Evolutionary conservation across 352 stramenopile genomes (phyloP).

Genomic region (Thalassiosira sp.): DNA sequence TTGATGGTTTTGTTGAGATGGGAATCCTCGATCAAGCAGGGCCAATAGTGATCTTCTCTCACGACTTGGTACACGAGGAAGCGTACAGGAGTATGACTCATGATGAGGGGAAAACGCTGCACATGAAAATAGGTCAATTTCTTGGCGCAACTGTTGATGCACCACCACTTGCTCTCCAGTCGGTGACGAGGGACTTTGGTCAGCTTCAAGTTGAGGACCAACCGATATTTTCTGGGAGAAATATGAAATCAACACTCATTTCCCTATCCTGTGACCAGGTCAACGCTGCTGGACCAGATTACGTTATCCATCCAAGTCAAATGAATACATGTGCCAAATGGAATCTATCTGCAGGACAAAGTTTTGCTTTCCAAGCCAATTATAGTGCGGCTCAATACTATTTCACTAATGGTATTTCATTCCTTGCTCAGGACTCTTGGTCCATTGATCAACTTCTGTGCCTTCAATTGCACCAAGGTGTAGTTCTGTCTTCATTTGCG

Average conservation of each 20-base stretch:
- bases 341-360: conserved; percentile 11
- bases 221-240: background rate
- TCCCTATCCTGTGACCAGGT: conserved; percentile 7
- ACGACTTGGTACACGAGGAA: conserved; percentile 14
- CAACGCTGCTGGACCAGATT: background rate
- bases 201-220: conserved; percentile 15
- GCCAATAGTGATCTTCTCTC: conserved; percentile 14
- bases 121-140: conserved; percentile 3
- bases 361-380: background rate
- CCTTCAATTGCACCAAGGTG: conserved; percentile 5
- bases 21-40: conserved; percentile 22
- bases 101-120: background rate
- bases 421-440: conserved; percentile 3
- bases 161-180: background rate
- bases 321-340: conserved; percentile 6
- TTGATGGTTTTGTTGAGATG: background rate
- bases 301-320: background rate
- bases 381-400: conserved; percentile 8
- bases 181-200: conserved; percentile 1
- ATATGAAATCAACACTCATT: background rate
- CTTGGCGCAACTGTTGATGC: conserved; percentile 10
- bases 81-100: background rate
- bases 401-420: conserved; percentile 4
- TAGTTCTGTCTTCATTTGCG: conserved; percentile 14
- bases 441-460: background rate